Evolutionary conservation across 306 rosid genomes (phyloP).

Genomic region (Ziziphus jujuba): DNA sequence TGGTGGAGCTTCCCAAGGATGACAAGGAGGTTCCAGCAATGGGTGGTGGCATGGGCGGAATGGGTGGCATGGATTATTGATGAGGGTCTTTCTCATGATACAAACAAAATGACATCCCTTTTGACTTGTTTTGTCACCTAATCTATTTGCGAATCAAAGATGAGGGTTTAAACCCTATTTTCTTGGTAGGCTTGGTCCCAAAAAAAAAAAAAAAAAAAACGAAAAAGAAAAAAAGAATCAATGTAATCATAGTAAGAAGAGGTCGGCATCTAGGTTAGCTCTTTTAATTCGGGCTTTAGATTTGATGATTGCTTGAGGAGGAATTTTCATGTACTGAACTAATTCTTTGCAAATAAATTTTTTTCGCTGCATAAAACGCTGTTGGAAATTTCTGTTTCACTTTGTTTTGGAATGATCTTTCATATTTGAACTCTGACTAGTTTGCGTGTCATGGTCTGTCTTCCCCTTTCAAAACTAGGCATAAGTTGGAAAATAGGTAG

Average conservation of each 20-base stretch:
- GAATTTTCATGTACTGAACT: conserved; percentile 9
- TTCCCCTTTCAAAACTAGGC: too few species aligned
- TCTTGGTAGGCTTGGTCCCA: conserved; percentile 21
- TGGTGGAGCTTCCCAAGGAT: conserved; percentile 75
- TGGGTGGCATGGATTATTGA: conserved; percentile 70
- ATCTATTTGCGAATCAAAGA: conserved; percentile 9
- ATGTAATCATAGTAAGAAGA: conserved; percentile 52
- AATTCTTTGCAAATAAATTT: conserved; percentile 2
- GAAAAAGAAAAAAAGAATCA: conserved; percentile 25
- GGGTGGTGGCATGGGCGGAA: conserved; percentile 64
- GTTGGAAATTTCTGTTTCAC: too few species aligned
- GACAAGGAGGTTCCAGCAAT: conserved; percentile 63
- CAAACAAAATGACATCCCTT: neutral
- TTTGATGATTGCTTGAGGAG: conserved; percentile 1
- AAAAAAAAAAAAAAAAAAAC: neutral
- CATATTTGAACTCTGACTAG: too few species aligned
- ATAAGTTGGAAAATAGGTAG: too few species aligned
- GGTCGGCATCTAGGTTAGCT: conserved; percentile 40
- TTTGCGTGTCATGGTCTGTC: too few species aligned
- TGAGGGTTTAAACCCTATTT: neutral
- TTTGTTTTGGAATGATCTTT: too few species aligned
- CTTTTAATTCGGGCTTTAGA: conserved; percentile 12
- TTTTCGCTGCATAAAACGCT: too few species aligned
- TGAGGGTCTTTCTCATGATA: neutral
- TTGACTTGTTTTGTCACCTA: neutral